Conservation (phyloP, 2,329 filamentous ascomycete species). For the Elsinoe batatas region DNA sequence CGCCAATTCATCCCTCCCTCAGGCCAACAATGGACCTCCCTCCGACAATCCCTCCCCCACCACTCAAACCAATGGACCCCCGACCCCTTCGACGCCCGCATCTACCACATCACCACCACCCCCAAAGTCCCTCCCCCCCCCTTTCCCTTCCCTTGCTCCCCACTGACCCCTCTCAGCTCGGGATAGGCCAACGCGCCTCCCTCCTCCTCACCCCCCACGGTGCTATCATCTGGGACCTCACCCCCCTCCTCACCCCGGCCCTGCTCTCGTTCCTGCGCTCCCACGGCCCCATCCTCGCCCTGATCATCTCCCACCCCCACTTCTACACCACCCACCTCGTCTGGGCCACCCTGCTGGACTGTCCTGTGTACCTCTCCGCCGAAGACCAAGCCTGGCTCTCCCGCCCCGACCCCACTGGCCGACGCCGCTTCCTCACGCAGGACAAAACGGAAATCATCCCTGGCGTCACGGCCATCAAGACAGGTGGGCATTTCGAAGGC, state of each 20-base stretch:
- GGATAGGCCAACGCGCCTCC: conserved; percentile 65
- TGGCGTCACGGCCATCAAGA: conserved; percentile 54
- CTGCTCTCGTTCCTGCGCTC: conserved; percentile 50
- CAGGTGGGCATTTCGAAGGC: conserved; percentile 72
- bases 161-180: conserved; percentile 44
- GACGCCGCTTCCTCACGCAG: conserved; percentile 37
- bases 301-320: conserved; percentile 60
- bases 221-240: conserved; percentile 72
- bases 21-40: conserved; percentile 58
- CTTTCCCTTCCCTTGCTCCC: too few species aligned
- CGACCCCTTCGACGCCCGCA: conserved; percentile 35
- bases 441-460: conserved; percentile 28
- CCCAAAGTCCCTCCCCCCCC: conserved; percentile 26
- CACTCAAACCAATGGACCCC: conserved; percentile 48
- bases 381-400: conserved; percentile 60
- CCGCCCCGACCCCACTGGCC: conserved; percentile 32
- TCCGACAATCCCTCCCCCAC: conserved; percentile 31
- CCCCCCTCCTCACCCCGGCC: conserved; percentile 57
- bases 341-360: conserved; percentile 60
- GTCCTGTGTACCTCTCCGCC: conserved; percentile 57
- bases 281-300: conserved; percentile 58
- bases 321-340: conserved; percentile 69
- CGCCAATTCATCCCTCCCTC: conserved; percentile 57
- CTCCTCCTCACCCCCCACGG: conserved; percentile 55
- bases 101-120: conserved; percentile 37